Base-by-base conservation (phyloP, 202 grass and related monocot species). In the Miscanthus sacchariflorus region DNA sequence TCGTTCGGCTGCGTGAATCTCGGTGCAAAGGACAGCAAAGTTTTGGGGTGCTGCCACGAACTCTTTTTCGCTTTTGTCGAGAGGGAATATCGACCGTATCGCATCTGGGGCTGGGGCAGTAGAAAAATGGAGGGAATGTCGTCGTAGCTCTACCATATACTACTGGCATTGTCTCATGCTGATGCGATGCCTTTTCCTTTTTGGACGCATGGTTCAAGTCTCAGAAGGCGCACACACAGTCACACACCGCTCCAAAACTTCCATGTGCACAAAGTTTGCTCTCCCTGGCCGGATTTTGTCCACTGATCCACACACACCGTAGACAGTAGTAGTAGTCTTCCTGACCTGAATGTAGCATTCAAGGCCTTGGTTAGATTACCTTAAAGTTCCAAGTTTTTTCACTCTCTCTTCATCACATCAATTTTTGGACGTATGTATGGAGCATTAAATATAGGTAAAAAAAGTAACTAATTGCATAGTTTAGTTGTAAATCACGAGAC, bases 21-120 rank as follows among this genome's bases (percentile, higher is more conserved):
- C 7, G 36, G 61, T 23, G 75, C 58, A 79, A 74, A 75, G 46
- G 58, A 80, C 81, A 69, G 68, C 19, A 76, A 70, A 85, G 75
- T 17, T 39, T 11, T 65, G 48, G 81, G 81, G 48, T 17, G 8
- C 81, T 83, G 81, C 33, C 49, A 58, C 48, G 81, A 72, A 43
- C 67, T 61, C 79, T 49, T 87, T 90, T 78, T n/a, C 38, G 44
- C 64, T 90, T 56, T 66, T 71, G 40, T 64, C 48, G 19, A 88
- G 72, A 12, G 38, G n/a, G 12, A 84, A 81, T 48, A 81, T 48
- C 27, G 79, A 30, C 65, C 25, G 65, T 15, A 77, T 39, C 75
- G 52, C 38, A 42, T 79, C 77, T 5, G 46, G 48, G 52, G 58
- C 1, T 3, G 6, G 24, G 12, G 25, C 25, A 30, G 11, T 24